Evolutionary conservation across 1,284 basidiomycete genomes (phyloP), one percentile per base, ranked within the genome.

Genomic region (Meripilus lineatus): DNA sequence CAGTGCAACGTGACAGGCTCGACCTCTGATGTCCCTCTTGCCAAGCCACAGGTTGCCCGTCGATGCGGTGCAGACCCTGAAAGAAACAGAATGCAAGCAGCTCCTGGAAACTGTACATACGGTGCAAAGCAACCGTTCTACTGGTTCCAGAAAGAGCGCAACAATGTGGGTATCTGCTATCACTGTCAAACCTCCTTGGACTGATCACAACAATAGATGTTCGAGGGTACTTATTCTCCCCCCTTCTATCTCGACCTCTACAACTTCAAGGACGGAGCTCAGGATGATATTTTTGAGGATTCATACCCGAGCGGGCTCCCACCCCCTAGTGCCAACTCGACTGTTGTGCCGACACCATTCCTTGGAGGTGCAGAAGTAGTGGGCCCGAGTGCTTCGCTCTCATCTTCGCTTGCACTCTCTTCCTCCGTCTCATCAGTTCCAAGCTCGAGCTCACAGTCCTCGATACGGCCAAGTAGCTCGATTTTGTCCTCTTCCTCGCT

Each of bases 71-170:
- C 57, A 15, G 64, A 67, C 40, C 58, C 59, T 2, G 48, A 48
- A 10, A 56, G 55, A 39, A 51, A 51, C 28, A 61, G 57, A 47
- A 44, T 47, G 8, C 40, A 58, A 15, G 53, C 55, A 7, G 45
- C 47, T 14, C 62, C 62, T 7, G 64, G 62, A 11, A 64, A 85
- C 57, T 84, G 81, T 58, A 84, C 81, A 2, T 81, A 77, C 51
- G 82, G 81, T 33, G 76, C 81, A 11, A 84, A 84, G 55, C 72
- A 75, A 48, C 79, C 80, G 0, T 68, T 83, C 44, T 84, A 83
- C 58, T 84, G 82, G 83, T 74, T 73, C 59, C 78, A 84, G 56
- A 57, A 60, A 2, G 59, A 64, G 45, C 44, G 48, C 26, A 64
- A 64, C 51, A 65, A 61, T 48, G 64, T 66, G 41, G 22, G 62